Evolutionary conservation across 2,329 filamentous ascomycete genomes (phyloP), one percentile per base, ranked within the genome.

Genomic region (Plectosphaerella plurivora): DNA sequence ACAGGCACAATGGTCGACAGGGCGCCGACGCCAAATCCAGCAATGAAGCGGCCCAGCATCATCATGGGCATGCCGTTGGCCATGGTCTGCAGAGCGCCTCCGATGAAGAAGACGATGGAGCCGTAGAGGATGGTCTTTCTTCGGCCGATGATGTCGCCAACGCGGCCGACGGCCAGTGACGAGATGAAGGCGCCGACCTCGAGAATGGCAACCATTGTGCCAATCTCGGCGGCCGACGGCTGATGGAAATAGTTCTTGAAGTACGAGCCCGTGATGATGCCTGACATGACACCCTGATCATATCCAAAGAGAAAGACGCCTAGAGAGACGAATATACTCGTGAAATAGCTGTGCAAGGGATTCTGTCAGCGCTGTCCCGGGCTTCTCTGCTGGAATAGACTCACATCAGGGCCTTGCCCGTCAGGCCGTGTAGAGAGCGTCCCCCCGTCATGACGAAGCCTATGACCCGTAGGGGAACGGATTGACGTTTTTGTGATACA

Each of bases 181-280:
- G 93, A 88, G 62, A 96, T 87, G 57, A 99, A 88, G 37, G 94
- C 94, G 54, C 94, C 94, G 50, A 97, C 77, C 73, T 97, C 93
- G 54, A 99, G 81, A 62, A 99, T 97, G 59, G 94, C 93, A 53
- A 99, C 94, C 87, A 97, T 97, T 25, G 92, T 97, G 54, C 93
- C 94, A 54, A 99, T 86, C 68, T 96, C 84, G 46, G 91, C 90
- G 61, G 83, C 83, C 22, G 89, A 87, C 18, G 94, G 94, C 62
- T 97, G 85, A 63, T 92, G 79, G 72, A 99, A 97, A 69, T 96
- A 96, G 67, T 92, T 84, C 68, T 87, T 89, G 68, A 99, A 99
- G 69, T 88, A 89, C 10, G 84, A 80, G 57, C 92, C 92, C 81
- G 79, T 83, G 63, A 84, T 83, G 57, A 84, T 83, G 54, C 81